Percentiles rank a stretch among this genome's conserved stretches.
phyloP scores from a whole-genome alignment of 2,329 filamentous ascomycete genomes.

The Biscogniauxia marginata region DNA sequence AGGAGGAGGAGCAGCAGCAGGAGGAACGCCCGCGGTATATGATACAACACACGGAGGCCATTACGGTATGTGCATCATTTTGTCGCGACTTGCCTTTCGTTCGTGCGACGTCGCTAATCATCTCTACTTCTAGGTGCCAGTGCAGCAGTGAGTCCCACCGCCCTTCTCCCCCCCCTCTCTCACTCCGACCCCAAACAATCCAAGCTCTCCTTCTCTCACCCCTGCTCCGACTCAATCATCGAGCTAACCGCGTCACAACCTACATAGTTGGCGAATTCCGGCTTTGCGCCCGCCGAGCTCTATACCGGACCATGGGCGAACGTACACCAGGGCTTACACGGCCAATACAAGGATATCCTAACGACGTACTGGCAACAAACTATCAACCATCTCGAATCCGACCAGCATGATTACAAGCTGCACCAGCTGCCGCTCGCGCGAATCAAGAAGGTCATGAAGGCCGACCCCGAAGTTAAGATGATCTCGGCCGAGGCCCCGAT shows the following conservation, averaged over 20 bases:
- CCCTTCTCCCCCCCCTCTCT: conserved; percentile 7
- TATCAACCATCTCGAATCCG: conserved; percentile 90
- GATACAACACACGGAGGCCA: conserved; percentile 73
- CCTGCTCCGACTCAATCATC: conserved; percentile 16
- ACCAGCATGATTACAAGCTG: conserved; percentile 97
- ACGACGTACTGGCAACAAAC: conserved; percentile 99
- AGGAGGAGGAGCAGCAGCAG: conserved; percentile 17
- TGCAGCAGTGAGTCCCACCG: conserved; percentile 40
- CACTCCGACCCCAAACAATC: conserved; percentile 3
- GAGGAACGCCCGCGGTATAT: conserved; percentile 48
- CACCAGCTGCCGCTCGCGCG: conserved; percentile 95
- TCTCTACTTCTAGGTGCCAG: conserved; percentile 45
- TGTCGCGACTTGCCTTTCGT: conserved; percentile 25
- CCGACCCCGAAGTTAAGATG: conserved; percentile 99
- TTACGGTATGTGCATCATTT: conserved; percentile 60
- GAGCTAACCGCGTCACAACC: conserved; percentile 5
- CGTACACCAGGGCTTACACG: conserved; percentile 91
- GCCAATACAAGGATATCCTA: conserved; percentile 92
- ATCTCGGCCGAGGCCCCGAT: conserved; percentile 98
- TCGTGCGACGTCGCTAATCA: conserved; percentile 33
- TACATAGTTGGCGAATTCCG: conserved; percentile 76
- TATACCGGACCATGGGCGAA: conserved; percentile 96
- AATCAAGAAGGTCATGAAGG: conserved; percentile 99
- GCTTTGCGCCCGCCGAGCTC: conserved; percentile 87
- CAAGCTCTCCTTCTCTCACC: conserved; percentile 1